Evolutionary conservation across 768 basidiomycete genomes (phyloP).

Genomic region (Panellus pusillus): DNA sequence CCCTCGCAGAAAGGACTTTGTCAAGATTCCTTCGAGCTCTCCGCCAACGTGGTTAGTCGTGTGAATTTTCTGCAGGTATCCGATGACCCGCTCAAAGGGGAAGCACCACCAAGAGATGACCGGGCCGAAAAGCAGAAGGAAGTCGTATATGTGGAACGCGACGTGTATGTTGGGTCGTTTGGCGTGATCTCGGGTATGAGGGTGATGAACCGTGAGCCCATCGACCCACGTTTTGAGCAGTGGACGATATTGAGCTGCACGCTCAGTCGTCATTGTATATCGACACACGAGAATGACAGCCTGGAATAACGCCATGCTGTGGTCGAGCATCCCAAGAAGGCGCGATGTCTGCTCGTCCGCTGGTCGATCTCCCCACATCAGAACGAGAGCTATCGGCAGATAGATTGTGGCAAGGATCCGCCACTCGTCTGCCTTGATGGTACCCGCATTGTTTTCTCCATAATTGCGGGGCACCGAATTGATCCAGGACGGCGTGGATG

Average conservation of each 20-base stretch:
- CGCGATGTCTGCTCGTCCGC: conserved; percentile 4
- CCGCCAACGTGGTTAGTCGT: conserved; percentile 32
- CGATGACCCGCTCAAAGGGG: conserved; percentile 39
- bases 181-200: conserved; percentile 21
- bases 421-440: conserved; percentile 34
- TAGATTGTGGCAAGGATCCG: conserved; percentile 21
- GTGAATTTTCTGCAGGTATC: conserved; percentile 33
- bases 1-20: conserved; percentile 12
- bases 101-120: conserved; percentile 41
- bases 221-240: conserved; percentile 28
- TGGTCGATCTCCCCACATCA: conserved; percentile 23
- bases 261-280: conserved; percentile 18
- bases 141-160: conserved; percentile 36
- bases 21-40: conserved; percentile 15
- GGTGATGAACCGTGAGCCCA: conserved; percentile 25
- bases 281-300: conserved; percentile 26
- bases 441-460: conserved; percentile 25
- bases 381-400: conserved; percentile 28
- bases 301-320: conserved; percentile 30
- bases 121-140: conserved; percentile 37
- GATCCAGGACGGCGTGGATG: conserved; percentile 16
- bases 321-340: conserved; percentile 24
- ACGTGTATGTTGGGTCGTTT: conserved; percentile 29
- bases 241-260: conserved; percentile 14
- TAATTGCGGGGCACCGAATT: conserved; percentile 24